Percentiles rank a stretch among this genome's conserved stretches.
Conservation (phyloP, 2,329 filamentous ascomycete genomes). For the Epichloe festucae region DNA sequence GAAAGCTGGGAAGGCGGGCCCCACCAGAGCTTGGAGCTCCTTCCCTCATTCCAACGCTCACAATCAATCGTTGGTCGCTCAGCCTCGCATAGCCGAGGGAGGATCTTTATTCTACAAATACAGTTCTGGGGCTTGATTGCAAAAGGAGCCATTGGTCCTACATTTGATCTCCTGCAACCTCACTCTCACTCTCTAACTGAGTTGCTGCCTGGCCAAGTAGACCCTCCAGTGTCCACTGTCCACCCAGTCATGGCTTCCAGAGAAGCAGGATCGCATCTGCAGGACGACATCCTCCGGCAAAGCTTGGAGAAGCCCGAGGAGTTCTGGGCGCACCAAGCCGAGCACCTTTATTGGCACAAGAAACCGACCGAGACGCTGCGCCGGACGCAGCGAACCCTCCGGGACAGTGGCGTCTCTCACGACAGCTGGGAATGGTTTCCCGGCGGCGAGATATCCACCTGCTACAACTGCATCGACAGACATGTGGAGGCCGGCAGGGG, state of each 20-base stretch:
- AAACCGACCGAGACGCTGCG: slow-evolving; percentile 51
- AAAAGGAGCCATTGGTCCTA: neutral
- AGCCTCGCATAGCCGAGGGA: slow-evolving; percentile 2
- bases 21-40: slow-evolving; percentile 1
- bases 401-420: slow-evolving; percentile 48
- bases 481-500: slow-evolving; percentile 76
- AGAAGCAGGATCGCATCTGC: slow-evolving; percentile 17
- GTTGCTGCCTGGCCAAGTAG: too few relatives aligned
- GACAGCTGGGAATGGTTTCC: slow-evolving; percentile 84
- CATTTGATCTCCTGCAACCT: neutral
- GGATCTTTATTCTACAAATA: neutral
- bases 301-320: slow-evolving; percentile 56
- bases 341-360: slow-evolving; percentile 69
- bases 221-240: neutral
- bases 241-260: slow-evolving; percentile 3
- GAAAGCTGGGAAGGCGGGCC: neutral
- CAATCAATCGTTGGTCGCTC: neutral
- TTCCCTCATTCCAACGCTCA: neutral
- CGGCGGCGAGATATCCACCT: slow-evolving; percentile 77
- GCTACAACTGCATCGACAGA: slow-evolving; percentile 82
- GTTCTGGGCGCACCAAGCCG: slow-evolving; percentile 68
- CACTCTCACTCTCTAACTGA: neutral
- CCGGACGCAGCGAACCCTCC: slow-evolving; percentile 48
- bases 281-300: slow-evolving; percentile 36
- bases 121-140: neutral